These are phyloP conservation scores for Didymosphaeria variabile DNA, from an alignment of 2,329 filamentous ascomycete species.

Conservation along the genomic window DNA sequence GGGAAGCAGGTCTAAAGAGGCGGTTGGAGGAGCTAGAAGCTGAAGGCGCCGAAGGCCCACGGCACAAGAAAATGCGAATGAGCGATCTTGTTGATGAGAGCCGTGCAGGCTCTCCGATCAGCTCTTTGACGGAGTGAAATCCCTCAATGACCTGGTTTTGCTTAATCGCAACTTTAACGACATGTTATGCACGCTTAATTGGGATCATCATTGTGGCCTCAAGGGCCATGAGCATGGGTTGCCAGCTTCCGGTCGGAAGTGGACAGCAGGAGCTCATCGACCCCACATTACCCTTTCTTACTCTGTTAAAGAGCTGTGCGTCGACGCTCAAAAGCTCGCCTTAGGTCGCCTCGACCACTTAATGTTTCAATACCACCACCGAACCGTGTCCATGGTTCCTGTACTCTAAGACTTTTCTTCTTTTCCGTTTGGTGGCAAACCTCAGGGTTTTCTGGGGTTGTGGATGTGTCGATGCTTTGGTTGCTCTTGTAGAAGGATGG, in stretches of 20 bases:
- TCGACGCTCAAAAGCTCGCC: constrained; percentile 35
- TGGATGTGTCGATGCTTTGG: neutral
- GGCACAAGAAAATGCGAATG: constrained; percentile 65
- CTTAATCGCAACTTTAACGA: constrained; percentile 25
- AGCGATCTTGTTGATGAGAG: constrained; percentile 63
- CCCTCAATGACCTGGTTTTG: constrained; percentile 14
- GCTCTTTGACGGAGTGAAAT: constrained; percentile 39
- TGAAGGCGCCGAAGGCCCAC: constrained; percentile 58
- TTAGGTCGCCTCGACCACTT: constrained; percentile 41
- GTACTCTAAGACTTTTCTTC: constrained; percentile 38
- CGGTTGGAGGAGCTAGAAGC: constrained; percentile 72
- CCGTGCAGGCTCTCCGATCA: constrained; percentile 46
- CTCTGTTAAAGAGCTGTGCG: constrained; percentile 23
- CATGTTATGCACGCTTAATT: constrained; percentile 26
- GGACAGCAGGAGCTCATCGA: neutral
- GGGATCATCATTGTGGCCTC: constrained; percentile 21
- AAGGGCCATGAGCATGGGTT: constrained; percentile 15
- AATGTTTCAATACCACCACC: constrained; percentile 48
- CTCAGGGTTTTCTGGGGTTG: neutral
- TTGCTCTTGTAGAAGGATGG: neutral
- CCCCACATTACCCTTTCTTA: neutral
- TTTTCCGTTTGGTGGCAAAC: constrained; percentile 1
- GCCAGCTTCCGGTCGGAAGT: constrained; percentile 1
- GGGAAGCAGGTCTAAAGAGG: constrained; percentile 83
- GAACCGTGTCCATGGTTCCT: constrained; percentile 21